A percentile compares a stretch with the other conserved stretches of the same genome.
Conservation (phyloP, 192 early-diverging fungal genomes). For the Powellomyces hirtus region DNA sequence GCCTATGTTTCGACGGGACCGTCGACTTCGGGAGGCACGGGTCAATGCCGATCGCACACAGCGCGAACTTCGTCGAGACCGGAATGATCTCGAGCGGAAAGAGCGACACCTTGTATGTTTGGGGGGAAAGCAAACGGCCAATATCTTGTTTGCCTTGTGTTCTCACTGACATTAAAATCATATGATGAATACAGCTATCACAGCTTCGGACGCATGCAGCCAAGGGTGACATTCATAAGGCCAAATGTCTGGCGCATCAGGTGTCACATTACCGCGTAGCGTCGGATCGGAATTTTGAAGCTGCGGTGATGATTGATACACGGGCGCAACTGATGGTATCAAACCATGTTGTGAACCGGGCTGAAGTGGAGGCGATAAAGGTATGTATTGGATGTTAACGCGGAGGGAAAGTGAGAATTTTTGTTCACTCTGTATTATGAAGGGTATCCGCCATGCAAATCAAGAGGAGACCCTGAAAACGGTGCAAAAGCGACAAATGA, state of each 20-base stretch:
- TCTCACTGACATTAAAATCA: neutral
- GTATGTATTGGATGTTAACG: neutral
- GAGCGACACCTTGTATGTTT: constrained; percentile 38
- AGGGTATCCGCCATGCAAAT: constrained; percentile 42
- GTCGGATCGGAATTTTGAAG: constrained; percentile 42
- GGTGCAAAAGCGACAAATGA: constrained; percentile 25
- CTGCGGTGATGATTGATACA: constrained; percentile 39
- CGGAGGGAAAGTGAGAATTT: neutral
- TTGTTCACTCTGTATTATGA: neutral
- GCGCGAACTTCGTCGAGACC: constrained; percentile 37
- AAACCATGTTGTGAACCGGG: constrained; percentile 45
- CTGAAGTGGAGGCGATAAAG: constrained; percentile 47
- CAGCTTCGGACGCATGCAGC: constrained; percentile 28
- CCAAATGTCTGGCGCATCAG: constrained; percentile 40
- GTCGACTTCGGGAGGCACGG: constrained; percentile 34
- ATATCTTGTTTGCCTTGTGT: neutral
- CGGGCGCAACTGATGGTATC: constrained; percentile 45
- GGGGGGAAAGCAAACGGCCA: no score
- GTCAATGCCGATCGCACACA: constrained; percentile 36
- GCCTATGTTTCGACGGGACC: constrained; percentile 33
- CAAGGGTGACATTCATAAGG: constrained; percentile 47
- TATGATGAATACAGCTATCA: constrained; percentile 31
- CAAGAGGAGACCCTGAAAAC: constrained; percentile 31
- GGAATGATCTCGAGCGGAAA: constrained; percentile 43
- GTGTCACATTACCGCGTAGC: constrained; percentile 37